Conservation (phyloP, 2,329 filamentous ascomycete species). For the Escovopsis weberi region DNA sequence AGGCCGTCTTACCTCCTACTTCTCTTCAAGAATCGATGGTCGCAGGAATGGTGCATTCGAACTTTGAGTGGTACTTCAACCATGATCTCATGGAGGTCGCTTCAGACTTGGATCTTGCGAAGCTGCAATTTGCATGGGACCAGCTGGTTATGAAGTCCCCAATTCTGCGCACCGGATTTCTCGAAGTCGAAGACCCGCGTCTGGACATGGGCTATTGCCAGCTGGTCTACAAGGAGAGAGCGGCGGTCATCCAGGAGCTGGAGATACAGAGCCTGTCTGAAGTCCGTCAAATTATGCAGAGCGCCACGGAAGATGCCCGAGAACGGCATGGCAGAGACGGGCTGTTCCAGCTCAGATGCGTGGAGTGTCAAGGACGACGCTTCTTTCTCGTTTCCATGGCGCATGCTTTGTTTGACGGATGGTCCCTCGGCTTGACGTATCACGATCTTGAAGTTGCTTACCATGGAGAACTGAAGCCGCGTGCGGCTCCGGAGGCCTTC, state of each 20-base stretch:
- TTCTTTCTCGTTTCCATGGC: constrained; percentile 57
- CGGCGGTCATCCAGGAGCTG: constrained; percentile 10
- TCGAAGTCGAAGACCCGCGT: constrained; percentile 45
- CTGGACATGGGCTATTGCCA: constrained; percentile 38
- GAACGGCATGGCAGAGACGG: constrained; percentile 18
- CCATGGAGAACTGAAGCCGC: constrained; percentile 20
- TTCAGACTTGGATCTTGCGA: constrained; percentile 35
- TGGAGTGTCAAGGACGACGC: constrained; percentile 14
- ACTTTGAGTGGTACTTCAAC: constrained; percentile 69
- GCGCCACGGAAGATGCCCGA: constrained; percentile 23
- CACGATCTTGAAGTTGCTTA: constrained; percentile 57
- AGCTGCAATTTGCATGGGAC: constrained; percentile 47
- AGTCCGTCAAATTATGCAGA: constrained; percentile 20
- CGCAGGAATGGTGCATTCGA: constrained; percentile 63
- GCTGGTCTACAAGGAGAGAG: constrained; percentile 21
- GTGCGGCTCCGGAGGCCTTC: constrained; percentile 36
- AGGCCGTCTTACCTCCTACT: constrained; percentile 57
- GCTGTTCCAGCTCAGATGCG: constrained; percentile 36
- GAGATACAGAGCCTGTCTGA: constrained; percentile 14
- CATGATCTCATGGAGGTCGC: constrained; percentile 58
- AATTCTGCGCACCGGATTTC: constrained; percentile 63
- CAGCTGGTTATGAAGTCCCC: constrained; percentile 45
- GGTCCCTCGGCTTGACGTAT: constrained; percentile 64
- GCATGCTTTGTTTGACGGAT: constrained; percentile 83
- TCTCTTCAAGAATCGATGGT: constrained; percentile 80